phyloP scores from a whole-genome alignment of 345 rosid genomes.

The Eucalyptus melliodora region DNA sequence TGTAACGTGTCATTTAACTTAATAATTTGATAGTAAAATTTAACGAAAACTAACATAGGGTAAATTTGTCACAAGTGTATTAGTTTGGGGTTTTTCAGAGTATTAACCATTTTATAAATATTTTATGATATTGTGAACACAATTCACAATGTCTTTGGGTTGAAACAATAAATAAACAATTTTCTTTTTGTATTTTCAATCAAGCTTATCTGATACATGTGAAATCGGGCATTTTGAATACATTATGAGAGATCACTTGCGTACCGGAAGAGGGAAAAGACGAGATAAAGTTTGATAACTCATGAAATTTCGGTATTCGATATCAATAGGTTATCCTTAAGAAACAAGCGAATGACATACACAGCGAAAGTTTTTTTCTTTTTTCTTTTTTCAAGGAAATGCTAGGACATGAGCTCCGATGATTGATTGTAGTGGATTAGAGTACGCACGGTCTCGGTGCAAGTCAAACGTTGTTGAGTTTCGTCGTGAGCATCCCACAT shows the following conservation, averaged over 20 bases:
- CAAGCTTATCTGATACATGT: rapidly evolving
- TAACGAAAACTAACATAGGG: no score
- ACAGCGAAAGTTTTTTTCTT: no score
- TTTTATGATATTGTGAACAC: no score
- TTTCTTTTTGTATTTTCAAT: no score
- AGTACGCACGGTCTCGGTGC: not conserved
- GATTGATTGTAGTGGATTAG: not conserved
- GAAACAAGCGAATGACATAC: not conserved
- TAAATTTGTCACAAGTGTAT: no score
- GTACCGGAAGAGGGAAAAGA: not conserved
- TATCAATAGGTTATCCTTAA: not conserved
- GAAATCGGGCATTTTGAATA: not conserved
- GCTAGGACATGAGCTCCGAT: not conserved
- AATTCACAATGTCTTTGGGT: rapidly evolving
- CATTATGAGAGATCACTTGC: no score
- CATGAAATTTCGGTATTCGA: not conserved
- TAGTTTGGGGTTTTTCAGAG: no score
- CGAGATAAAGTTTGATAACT: not conserved
- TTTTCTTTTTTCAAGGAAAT: no score
- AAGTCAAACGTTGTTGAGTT: not conserved
- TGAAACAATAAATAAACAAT: not conserved
- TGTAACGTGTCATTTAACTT: no score
- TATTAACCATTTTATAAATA: no score
- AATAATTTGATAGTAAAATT: no score
- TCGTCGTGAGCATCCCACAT: no score